phyloP scores from a whole-genome alignment of 2,329 filamentous ascomycete species.

The Microsporum canis region DNA sequence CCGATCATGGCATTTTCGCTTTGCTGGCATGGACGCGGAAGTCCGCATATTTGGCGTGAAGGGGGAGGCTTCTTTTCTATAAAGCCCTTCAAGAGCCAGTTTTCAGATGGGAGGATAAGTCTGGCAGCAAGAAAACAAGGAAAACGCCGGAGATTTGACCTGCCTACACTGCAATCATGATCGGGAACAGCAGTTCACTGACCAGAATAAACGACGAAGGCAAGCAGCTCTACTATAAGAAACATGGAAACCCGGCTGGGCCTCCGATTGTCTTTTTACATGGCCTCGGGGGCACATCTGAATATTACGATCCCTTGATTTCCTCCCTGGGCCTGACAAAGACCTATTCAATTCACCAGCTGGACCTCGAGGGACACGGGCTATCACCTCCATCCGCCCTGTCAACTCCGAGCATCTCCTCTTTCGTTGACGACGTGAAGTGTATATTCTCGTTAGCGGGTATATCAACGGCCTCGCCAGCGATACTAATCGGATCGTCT shows the following conservation, averaged over 20 bases:
- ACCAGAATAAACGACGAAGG: constrained; percentile 22
- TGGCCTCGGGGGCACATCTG: constrained; percentile 40
- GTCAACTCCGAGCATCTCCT: constrained; percentile 33
- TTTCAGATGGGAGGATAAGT: not conserved
- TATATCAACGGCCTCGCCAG: constrained; percentile 17
- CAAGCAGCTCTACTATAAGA: constrained; percentile 34
- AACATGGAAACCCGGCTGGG: constrained; percentile 17
- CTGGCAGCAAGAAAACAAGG: not conserved
- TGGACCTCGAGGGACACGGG: constrained; percentile 48
- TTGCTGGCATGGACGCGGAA: not conserved
- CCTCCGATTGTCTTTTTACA: constrained; percentile 43
- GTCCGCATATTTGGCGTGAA: not conserved
- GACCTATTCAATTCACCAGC: constrained; percentile 31
- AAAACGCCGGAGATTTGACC: too few relatives aligned
- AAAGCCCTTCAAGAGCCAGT: not conserved
- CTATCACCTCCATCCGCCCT: constrained; percentile 41
- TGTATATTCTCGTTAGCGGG: constrained; percentile 29
- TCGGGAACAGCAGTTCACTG: not conserved
- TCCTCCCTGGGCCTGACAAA: constrained; percentile 22
- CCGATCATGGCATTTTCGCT: not conserved
- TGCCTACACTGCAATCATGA: not conserved
- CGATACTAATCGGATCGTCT: constrained; percentile 41
- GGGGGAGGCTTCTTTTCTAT: not conserved
- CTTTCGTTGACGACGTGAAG: constrained; percentile 35
- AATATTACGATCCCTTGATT: constrained; percentile 39